Percentiles rank a stretch among this genome's conserved stretches.
phyloP scores from a whole-genome alignment of 208 protist genomes.

The Crithidia sp. region DNA sequence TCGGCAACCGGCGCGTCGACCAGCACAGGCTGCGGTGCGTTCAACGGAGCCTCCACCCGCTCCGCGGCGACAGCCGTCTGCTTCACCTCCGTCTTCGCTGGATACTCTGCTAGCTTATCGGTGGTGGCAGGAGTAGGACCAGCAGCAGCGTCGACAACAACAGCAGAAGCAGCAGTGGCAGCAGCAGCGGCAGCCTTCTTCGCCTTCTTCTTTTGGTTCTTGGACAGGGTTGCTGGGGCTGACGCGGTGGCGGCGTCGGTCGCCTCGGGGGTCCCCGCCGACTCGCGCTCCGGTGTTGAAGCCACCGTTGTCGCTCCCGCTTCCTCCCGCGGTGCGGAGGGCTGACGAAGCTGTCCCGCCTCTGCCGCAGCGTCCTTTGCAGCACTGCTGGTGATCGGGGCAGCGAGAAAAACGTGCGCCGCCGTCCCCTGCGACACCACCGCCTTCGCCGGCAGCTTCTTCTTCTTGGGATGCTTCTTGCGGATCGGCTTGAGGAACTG shows the following conservation, averaged over 20 bases:
- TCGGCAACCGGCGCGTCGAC: not conserved
- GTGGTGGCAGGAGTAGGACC: not conserved
- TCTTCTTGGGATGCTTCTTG: slow-evolving; percentile 52
- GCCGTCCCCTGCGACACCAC: slow-evolving; percentile 30
- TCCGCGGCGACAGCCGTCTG: too few species aligned
- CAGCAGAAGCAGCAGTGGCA: not conserved
- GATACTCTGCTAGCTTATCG: not conserved
- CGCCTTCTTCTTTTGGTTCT: slow-evolving; percentile 31
- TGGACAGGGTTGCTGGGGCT: not conserved
- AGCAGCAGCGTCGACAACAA: not conserved
- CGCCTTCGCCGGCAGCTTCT: slow-evolving; percentile 26
- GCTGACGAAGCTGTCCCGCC: not conserved
- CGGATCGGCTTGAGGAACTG: slow-evolving; percentile 48
- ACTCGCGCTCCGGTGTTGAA: not conserved
- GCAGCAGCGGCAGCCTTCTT: slow-evolving; percentile 8
- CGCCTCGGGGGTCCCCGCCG: not conserved
- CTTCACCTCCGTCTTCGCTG: not conserved
- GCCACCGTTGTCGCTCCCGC: not conserved
- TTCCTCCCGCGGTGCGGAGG: not conserved
- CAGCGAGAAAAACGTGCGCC: slow-evolving; percentile 26
- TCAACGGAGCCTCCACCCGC: not conserved
- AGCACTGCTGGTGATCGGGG: not conserved
- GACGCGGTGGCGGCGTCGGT: not conserved
- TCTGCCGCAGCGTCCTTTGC: not conserved
- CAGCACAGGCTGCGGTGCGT: not conserved